Base-by-base conservation (phyloP, 331 rosid species). In the Acacia pycnantha region DNA sequence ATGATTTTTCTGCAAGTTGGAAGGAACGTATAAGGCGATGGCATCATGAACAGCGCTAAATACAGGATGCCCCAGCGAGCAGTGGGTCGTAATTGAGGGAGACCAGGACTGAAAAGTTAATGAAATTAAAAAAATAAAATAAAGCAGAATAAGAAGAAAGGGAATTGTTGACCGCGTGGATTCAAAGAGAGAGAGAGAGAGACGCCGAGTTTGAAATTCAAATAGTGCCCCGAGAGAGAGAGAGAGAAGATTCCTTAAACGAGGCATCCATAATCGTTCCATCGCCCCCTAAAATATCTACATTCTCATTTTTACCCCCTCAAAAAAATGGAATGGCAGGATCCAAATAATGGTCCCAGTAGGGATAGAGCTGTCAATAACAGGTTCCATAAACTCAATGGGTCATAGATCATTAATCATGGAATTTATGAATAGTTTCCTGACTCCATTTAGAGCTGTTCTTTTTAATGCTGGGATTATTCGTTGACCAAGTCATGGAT, bases 131-230 rank as follows among this genome's bases (percentile, higher is more conserved):
- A 24, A 26, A 4, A 0, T 2, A 48, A 48, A 48, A n/a, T 10
- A n/a, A 15, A 29, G 0, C 18, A 31, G 11, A n/a, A 19, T 0
- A 7, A 27, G 8, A 24, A 13, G 22, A n/a, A 14, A 15, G 65
- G 16, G n/a, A 61, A 82, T 69, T 70, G 78, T 62, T 86, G 90
- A 91, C 90, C 50, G 77, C 40, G 77, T 61, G 35, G 82, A 82
- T 81, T 27, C 44, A 8, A 33, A 33, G 37, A 62, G 6, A 6
- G 41, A 54, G 43, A 82, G 90, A 91, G 41, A 54, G 43, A 82
- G 90, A 91, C 98, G 92, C 98, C 97, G 85, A 89, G 82, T 91
- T 93, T 93, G 91, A 90, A 88, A 26, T 87, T 80, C 79, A 77
- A 83, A 56, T 72, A 72, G 77, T 4, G 8, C 8, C 75, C 75